Conservation (phyloP, 768 basidiomycete genomes). For the Leucosporidium yakuticum region DNA sequence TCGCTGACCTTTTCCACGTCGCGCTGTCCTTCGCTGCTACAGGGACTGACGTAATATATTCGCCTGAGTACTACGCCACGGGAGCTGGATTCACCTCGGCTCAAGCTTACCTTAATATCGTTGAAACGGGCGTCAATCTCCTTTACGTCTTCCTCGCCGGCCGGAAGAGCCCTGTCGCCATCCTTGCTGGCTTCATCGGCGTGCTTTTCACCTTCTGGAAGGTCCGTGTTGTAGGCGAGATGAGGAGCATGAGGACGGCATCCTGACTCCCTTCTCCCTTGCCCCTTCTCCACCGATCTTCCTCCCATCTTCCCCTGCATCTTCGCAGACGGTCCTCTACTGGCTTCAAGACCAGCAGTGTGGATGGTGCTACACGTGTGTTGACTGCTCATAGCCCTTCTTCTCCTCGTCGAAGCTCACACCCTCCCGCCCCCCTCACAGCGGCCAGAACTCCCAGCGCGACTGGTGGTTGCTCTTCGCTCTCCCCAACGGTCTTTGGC, state of each 20-base stretch:
- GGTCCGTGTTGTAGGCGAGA: too few species aligned
- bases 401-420: background rate
- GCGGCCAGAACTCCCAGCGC: conserved; percentile 18
- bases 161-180: conserved; percentile 33
- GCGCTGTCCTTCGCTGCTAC: too few species aligned
- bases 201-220: conserved; percentile 41
- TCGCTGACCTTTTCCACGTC: too few species aligned
- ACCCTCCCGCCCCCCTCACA: background rate
- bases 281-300: background rate
- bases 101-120: conserved; percentile 38
- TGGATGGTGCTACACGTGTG: background rate
- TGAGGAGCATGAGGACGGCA: too few species aligned
- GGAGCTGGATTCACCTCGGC: conserved; percentile 42
- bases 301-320: background rate
- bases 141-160: conserved; percentile 1
- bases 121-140: conserved; percentile 40
- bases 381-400: too few species aligned
- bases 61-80: too few species aligned
- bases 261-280: conserved; percentile 25
- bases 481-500: conserved; percentile 38
- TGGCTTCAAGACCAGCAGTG: conserved; percentile 12
- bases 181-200: conserved; percentile 41
- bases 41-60: too few species aligned
- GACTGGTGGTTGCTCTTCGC: conserved; percentile 22
- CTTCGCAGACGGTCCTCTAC: conserved; percentile 8